Conservation (phyloP, 2,329 filamentous ascomycete genomes). For the Colletotrichum incanum region DNA sequence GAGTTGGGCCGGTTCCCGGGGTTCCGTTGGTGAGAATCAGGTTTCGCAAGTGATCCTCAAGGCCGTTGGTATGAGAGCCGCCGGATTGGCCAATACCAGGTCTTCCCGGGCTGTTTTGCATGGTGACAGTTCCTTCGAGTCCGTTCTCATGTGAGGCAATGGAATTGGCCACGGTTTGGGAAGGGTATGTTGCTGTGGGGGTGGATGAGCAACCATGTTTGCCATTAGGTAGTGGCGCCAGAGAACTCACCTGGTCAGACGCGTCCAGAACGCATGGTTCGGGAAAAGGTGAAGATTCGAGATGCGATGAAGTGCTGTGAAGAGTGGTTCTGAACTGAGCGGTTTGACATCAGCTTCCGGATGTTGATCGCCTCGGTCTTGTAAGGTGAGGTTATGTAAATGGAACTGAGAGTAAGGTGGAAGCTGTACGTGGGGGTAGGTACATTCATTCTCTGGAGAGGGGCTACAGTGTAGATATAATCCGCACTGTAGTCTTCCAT, state of each 20-base stretch:
- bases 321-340: not conserved
- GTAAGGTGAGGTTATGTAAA: constrained; percentile 11
- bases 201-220: constrained; percentile 31
- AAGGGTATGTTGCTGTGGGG: constrained; percentile 24
- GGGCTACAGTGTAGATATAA: constrained; percentile 24
- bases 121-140: constrained; percentile 7
- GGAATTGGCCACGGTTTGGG: constrained; percentile 25
- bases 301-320: not conserved
- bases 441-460: constrained; percentile 29
- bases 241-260: constrained; percentile 25
- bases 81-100: constrained; percentile 41
- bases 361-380: constrained; percentile 21
- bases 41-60: constrained; percentile 72
- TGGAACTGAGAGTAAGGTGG: constrained; percentile 30
- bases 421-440: constrained; percentile 32
- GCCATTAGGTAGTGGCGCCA: constrained; percentile 9
- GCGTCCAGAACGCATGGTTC: constrained; percentile 20
- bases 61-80: constrained; percentile 57
- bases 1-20: constrained; percentile 45
- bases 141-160: constrained; percentile 17
- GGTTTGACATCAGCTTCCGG: not conserved
- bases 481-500: not conserved
- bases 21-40: constrained; percentile 72
- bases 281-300: not conserved
- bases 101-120: constrained; percentile 31